Evolutionary conservation across 441 rosid species (phyloP).

Genomic region (Corymbia calophylla): DNA sequence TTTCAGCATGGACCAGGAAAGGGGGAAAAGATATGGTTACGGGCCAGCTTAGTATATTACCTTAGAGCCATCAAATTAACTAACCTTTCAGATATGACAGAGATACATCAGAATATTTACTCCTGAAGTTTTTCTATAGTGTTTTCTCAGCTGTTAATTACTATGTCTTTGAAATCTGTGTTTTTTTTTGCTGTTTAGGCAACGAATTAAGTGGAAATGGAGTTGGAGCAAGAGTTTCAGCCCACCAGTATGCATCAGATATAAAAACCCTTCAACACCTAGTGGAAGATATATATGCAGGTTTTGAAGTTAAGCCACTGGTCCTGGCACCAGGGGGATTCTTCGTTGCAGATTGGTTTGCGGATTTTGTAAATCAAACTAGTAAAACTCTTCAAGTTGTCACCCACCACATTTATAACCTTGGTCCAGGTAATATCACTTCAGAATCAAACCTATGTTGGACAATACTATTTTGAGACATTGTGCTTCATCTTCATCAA

Average conservation of each 20-base stretch:
- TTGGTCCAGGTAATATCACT: not conserved
- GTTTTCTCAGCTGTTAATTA: not conserved
- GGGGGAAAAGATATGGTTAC: not conserved
- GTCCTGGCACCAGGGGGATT: conserved; percentile 2
- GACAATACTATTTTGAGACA: not conserved
- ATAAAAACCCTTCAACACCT: not conserved
- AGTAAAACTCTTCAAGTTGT: not conserved
- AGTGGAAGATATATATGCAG: not conserved
- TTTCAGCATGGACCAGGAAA: not conserved
- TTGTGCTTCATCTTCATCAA: not conserved
- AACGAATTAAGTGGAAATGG: not conserved
- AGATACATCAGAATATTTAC: not conserved
- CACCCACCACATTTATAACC: not conserved
- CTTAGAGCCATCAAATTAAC: not conserved
- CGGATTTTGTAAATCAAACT: not conserved
- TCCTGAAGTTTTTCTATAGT: not conserved
- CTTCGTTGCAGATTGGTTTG: not conserved
- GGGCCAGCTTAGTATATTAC: not conserved
- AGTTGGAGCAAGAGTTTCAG: not conserved
- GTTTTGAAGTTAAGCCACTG: not conserved
- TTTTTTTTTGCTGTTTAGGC: not conserved
- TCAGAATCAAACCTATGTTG: not conserved
- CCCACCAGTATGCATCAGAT: not conserved
- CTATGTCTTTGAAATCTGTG: not conserved
- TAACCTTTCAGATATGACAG: not conserved